A percentile compares a stretch with the other conserved stretches of the same genome.
phyloP scores from a whole-genome alignment of 2,329 filamentous ascomycete species.

The Cryphonectria carpinicola region DNA sequence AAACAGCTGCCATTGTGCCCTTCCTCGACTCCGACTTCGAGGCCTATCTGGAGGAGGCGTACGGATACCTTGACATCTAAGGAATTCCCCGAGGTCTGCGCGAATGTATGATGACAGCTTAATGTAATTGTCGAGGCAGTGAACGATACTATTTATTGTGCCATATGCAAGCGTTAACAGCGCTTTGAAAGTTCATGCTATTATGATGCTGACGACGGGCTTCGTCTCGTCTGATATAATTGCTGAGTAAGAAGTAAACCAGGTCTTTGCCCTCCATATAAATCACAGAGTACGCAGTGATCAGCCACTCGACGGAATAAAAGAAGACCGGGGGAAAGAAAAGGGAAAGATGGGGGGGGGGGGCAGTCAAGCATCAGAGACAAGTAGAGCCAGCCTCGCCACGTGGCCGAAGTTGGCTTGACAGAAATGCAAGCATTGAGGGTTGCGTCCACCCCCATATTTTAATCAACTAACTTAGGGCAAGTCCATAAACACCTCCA shows the following conservation, averaged over 20 bases:
- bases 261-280: not conserved
- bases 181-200: not conserved
- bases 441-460: not conserved
- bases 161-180: not conserved
- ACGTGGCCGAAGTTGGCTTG: not conserved
- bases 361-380: not conserved
- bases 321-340: no score
- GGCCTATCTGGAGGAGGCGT: constrained; percentile 30
- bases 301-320: not conserved
- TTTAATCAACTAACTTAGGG: not conserved
- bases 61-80: constrained; percentile 18
- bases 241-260: not conserved
- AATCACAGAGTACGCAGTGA: not conserved
- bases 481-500: constrained; percentile 18
- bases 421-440: not conserved
- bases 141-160: not conserved
- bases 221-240: no score
- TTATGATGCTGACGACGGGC: not conserved
- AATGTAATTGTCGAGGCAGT: not conserved
- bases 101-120: not conserved
- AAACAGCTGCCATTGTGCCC: constrained; percentile 42
- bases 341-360: no score
- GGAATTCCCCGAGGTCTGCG: not conserved
- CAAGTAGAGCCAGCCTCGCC: not conserved
- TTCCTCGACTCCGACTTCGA: constrained; percentile 39